phyloP scores from a whole-genome alignment of 73 alveolate genomes.

The Tetrahymena malaccensis region DNA sequence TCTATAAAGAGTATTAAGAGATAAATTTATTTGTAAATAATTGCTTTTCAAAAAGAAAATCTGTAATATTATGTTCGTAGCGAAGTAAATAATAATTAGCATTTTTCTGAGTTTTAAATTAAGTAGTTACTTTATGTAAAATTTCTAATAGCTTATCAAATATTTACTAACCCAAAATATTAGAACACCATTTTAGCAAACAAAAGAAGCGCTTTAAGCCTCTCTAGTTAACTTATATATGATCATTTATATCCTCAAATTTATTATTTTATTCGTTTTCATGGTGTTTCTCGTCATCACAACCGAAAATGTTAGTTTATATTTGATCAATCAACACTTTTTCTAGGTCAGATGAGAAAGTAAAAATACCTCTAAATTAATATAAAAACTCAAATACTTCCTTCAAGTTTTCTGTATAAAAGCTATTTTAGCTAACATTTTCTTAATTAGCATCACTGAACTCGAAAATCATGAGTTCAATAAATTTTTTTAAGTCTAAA shows the following conservation, averaged over 20 bases:
- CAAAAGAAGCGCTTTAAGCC: not conserved
- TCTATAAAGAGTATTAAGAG: not conserved
- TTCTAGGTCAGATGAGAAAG: not conserved
- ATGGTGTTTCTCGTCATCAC: too few relatives aligned
- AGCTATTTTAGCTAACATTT: not conserved
- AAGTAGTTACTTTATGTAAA: not conserved
- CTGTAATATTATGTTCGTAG: not conserved
- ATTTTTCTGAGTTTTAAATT: not conserved
- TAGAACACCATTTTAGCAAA: not conserved
- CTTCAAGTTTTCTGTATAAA: not conserved
- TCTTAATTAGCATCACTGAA: not conserved
- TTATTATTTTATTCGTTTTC: not conserved
- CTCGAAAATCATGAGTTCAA: not conserved
- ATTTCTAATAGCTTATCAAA: not conserved
- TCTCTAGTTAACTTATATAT: not conserved
- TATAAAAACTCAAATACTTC: not conserved
- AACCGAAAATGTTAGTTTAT: not conserved
- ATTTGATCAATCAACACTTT: not conserved
- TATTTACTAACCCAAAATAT: not conserved
- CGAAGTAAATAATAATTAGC: not conserved
- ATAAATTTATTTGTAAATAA: not conserved
- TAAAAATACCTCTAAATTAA: not conserved
- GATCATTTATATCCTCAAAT: not conserved
- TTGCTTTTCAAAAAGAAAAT: not conserved
- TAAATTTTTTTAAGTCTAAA: not conserved